Evolutionary conservation across 805 yeast species (phyloP).

Genomic region (Pichia membranifaciens): DNA sequence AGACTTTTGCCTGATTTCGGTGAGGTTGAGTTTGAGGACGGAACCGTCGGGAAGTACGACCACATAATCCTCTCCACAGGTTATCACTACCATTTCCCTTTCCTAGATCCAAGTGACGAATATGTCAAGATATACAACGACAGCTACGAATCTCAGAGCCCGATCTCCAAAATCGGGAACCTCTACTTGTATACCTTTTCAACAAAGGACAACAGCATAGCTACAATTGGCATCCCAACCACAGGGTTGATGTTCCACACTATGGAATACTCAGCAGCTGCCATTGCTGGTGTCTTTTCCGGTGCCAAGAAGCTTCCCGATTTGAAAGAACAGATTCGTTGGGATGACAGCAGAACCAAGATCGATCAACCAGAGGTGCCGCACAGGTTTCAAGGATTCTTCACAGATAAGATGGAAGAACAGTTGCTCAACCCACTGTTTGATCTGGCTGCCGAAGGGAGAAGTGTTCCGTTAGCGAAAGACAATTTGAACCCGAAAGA

Average conservation of each 20-base stretch:
- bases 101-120: conserved; percentile 19
- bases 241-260: conserved; percentile 43
- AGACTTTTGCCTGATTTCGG: conserved; percentile 13
- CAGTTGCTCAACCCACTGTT: conserved; percentile 16
- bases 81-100: conserved; percentile 42
- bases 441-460: conserved; percentile 14
- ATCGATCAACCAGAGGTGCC: conserved; percentile 16
- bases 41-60: conserved; percentile 32
- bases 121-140: conserved; percentile 12
- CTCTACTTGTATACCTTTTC: conserved; percentile 33
- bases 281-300: conserved; percentile 54
- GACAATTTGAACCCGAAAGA: conserved; percentile 9
- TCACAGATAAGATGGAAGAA: conserved; percentile 11
- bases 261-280: conserved; percentile 48
- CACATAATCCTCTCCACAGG: conserved; percentile 46
- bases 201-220: conserved; percentile 39
- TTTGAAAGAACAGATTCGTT: conserved; percentile 33
- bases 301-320: conserved; percentile 36
- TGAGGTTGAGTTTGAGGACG: conserved; percentile 30
- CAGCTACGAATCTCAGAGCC: conserved; percentile 3
- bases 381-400: conserved; percentile 14
- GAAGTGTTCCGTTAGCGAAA: conserved; percentile 14
- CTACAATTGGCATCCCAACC: conserved; percentile 36
- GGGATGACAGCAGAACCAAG: conserved; percentile 20
- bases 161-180: conserved; percentile 19